Evolutionary conservation across 1,284 basidiomycete species (phyloP).

Genomic region (Agroathelia rolfsii): DNA sequence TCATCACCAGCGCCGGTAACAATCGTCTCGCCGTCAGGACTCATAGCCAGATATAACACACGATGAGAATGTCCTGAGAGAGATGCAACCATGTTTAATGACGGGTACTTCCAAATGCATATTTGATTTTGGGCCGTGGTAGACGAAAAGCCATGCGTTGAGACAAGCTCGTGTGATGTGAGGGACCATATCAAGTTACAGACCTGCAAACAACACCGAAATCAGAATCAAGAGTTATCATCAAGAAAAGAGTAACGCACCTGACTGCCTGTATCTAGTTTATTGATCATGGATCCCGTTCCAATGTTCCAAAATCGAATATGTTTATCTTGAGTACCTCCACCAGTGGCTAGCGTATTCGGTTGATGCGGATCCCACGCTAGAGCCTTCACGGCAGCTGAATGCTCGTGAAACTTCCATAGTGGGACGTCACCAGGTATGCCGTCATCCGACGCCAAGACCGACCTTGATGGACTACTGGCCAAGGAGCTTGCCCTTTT

Average conservation of each 20-base stretch:
- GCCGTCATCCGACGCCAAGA: constrained; percentile 27
- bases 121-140: constrained; percentile 96
- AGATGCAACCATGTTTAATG: constrained; percentile 87
- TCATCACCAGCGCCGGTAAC: constrained; percentile 98
- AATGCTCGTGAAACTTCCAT: constrained; percentile 94
- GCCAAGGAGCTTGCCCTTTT: constrained; percentile 31
- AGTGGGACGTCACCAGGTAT: constrained; percentile 52
- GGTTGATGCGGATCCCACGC: constrained; percentile 96
- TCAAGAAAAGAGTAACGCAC: constrained; percentile 31
- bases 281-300: constrained; percentile 76
- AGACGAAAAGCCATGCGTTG: constrained; percentile 94
- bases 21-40: constrained; percentile 93
- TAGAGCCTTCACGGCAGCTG: constrained; percentile 94
- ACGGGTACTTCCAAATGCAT: constrained; percentile 96
- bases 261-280: constrained; percentile 90
- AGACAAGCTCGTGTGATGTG: constrained; percentile 94
- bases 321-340: constrained; percentile 95
- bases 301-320: constrained; percentile 96
- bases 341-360: constrained; percentile 90
- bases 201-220: constrained; percentile 46
- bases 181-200: constrained; percentile 97
- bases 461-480: constrained; percentile 14
- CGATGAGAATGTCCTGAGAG: constrained; percentile 91
- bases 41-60: constrained; percentile 95
- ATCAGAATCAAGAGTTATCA: constrained; percentile 3